phyloP scores from a whole-genome alignment of 352 stramenopile genomes.

The Hyphochytrium catenoides region DNA sequence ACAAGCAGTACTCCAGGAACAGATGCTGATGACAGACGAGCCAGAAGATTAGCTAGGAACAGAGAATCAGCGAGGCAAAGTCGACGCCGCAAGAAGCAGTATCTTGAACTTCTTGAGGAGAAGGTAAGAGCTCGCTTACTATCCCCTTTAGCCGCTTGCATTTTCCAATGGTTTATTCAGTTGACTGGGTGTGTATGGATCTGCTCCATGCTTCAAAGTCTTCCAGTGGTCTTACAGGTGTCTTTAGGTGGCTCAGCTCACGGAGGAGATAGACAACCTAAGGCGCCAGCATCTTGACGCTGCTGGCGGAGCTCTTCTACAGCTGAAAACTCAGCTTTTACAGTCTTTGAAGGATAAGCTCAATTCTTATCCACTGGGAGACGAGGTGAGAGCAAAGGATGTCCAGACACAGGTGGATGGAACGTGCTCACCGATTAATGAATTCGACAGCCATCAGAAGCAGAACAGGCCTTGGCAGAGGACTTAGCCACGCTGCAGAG shows the following conservation, averaged over 20 bases:
- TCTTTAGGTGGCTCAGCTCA: slow-evolving; percentile 50
- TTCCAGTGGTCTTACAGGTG: too few species aligned
- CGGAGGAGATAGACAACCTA: slow-evolving; percentile 52
- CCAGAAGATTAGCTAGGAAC: slow-evolving; percentile 32
- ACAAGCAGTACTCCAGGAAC: not conserved
- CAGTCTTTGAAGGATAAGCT: slow-evolving; percentile 30
- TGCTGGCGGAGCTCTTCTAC: slow-evolving; percentile 41
- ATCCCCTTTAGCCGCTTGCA: not conserved
- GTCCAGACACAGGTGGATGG: too few species aligned
- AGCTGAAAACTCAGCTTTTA: slow-evolving; percentile 45
- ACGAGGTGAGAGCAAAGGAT: too few species aligned
- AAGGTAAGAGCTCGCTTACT: slow-evolving; percentile 18
- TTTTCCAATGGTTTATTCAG: not conserved
- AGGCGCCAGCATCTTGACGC: slow-evolving; percentile 39
- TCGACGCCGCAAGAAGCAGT: slow-evolving; percentile 64
- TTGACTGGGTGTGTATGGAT: too few species aligned
- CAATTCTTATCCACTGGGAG: slow-evolving; percentile 21
- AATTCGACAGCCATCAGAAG: too few species aligned
- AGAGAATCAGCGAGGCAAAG: slow-evolving; percentile 63
- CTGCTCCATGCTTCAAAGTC: too few species aligned
- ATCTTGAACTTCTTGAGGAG: slow-evolving; percentile 56
- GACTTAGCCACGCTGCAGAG: too few species aligned
- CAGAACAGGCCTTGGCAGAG: too few species aligned
- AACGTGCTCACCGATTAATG: too few species aligned
- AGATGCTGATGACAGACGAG: slow-evolving; percentile 4